Conservation (phyloP, 1,284 basidiomycete species). For the Cryptococcus sp. region DNA sequence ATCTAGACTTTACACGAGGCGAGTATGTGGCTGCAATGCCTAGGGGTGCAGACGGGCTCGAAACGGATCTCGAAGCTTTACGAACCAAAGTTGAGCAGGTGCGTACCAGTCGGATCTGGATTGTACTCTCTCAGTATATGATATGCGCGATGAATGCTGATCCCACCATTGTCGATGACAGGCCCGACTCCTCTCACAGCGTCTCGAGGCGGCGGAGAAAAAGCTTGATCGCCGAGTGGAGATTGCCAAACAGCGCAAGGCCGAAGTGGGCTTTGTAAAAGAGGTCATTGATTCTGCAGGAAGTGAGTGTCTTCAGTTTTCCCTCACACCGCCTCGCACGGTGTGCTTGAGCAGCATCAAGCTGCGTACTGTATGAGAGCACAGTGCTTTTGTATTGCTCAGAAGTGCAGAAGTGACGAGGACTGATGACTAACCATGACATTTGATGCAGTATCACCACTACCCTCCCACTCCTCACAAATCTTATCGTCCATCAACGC, state of each 20-base stretch:
- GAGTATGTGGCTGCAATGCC: constrained; percentile 39
- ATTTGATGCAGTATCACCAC: constrained; percentile 37
- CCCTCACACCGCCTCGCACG: neutral
- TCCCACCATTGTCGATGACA: constrained; percentile 3
- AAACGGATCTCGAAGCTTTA: constrained; percentile 36
- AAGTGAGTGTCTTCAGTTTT: constrained; percentile 26
- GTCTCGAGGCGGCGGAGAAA: constrained; percentile 44
- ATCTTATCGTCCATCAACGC: constrained; percentile 26
- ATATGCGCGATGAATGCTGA: no score
- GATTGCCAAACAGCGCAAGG: constrained; percentile 41
- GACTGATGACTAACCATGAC: neutral
- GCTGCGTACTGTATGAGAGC: neutral
- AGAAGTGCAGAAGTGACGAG: neutral
- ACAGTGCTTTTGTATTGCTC: neutral
- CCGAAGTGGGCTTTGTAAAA: constrained; percentile 49
- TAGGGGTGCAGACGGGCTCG: constrained; percentile 38
- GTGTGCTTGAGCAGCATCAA: neutral
- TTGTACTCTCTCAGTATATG: no score
- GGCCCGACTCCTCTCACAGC: constrained; percentile 37
- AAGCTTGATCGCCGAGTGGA: constrained; percentile 42
- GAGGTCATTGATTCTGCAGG: constrained; percentile 35
- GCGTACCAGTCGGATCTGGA: constrained; percentile 2
- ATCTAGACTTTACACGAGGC: constrained; percentile 50
- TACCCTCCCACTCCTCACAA: constrained; percentile 31
- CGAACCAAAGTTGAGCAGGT: constrained; percentile 50